Evolutionary conservation across 2,329 filamentous ascomycete genomes (phyloP).

Genomic region (Fusarium duplospermum): DNA sequence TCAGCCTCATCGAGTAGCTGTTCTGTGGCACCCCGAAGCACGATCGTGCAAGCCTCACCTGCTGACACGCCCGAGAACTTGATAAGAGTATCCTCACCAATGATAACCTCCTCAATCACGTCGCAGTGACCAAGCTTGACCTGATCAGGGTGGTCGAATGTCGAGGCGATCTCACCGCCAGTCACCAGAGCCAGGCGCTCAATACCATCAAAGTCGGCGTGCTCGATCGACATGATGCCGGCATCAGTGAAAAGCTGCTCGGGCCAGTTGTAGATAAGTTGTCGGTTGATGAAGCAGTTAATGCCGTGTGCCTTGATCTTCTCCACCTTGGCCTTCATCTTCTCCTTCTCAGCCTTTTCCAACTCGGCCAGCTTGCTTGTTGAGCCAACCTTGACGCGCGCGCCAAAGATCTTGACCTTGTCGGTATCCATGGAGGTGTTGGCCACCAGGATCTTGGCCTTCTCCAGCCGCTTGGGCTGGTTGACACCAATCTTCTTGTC

Average conservation of each 20-base stretch:
- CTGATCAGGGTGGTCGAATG: constrained; percentile 97
- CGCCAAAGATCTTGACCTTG: constrained; percentile 99
- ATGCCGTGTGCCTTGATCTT: constrained; percentile 99
- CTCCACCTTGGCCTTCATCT: constrained; percentile 99
- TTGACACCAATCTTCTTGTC: constrained; percentile 99
- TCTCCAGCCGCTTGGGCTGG: constrained; percentile 96
- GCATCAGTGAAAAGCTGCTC: constrained; percentile 98
- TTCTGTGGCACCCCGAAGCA: constrained; percentile 94
- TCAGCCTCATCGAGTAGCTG: constrained; percentile 98
- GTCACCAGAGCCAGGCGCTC: constrained; percentile 95
- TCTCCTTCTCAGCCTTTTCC: constrained; percentile 97
- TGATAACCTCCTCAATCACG: constrained; percentile 96
- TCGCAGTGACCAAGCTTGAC: constrained; percentile 97
- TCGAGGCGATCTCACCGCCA: constrained; percentile 96
- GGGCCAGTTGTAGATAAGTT: constrained; percentile 99
- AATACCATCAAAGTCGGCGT: constrained; percentile 98
- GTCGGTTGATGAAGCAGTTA: constrained; percentile 99
- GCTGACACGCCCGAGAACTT: constrained; percentile 97
- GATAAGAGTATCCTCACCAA: constrained; percentile 97
- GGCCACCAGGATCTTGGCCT: constrained; percentile 96
- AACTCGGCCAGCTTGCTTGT: constrained; percentile 98
- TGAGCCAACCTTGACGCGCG: constrained; percentile 93
- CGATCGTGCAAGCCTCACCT: constrained; percentile 94
- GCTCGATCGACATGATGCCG: constrained; percentile 98
- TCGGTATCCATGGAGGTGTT: constrained; percentile 99